Evolutionary conservation across 2,329 filamentous ascomycete species (phyloP).

Genomic region (Monilinia aucupariae): DNA sequence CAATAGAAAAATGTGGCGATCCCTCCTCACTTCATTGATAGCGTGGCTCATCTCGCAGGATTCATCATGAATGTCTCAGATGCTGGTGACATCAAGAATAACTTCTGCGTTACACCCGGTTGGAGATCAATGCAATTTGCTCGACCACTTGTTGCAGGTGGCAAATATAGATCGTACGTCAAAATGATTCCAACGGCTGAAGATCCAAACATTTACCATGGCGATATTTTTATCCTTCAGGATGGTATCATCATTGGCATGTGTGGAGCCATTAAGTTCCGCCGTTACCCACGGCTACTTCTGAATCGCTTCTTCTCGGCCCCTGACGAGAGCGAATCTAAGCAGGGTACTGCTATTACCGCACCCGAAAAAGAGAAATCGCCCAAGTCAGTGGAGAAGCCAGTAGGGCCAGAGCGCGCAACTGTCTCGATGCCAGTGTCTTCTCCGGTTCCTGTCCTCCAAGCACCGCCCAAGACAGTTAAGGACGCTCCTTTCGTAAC

Average conservation of each 20-base stretch:
- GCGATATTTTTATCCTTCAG: background rate
- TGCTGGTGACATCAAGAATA: background rate
- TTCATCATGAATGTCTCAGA: conserved; percentile 13
- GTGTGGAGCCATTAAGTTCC: background rate
- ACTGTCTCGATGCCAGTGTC: too few relatives aligned
- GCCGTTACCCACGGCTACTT: too few relatives aligned
- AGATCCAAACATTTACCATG: conserved; percentile 3
- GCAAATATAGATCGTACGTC: conserved; percentile 1
- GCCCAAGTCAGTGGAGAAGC: too few relatives aligned
- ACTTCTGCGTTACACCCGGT: conserved; percentile 8
- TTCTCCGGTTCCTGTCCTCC: too few relatives aligned
- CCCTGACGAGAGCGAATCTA: too few relatives aligned
- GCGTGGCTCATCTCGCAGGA: conserved; percentile 3
- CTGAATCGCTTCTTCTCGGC: too few relatives aligned
- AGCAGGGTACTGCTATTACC: too few relatives aligned
- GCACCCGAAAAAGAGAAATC: too few relatives aligned
- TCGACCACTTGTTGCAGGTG: background rate
- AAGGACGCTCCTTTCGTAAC: background rate
- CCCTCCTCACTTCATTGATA: background rate
- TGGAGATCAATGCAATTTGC: conserved; percentile 1
- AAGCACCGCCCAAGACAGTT: background rate
- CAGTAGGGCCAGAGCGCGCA: too few relatives aligned
- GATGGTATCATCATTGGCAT: background rate
- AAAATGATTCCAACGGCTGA: background rate
- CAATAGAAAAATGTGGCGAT: background rate